phyloP scores from a whole-genome alignment of 768 basidiomycete genomes.

The Tylopilus sp. region DNA sequence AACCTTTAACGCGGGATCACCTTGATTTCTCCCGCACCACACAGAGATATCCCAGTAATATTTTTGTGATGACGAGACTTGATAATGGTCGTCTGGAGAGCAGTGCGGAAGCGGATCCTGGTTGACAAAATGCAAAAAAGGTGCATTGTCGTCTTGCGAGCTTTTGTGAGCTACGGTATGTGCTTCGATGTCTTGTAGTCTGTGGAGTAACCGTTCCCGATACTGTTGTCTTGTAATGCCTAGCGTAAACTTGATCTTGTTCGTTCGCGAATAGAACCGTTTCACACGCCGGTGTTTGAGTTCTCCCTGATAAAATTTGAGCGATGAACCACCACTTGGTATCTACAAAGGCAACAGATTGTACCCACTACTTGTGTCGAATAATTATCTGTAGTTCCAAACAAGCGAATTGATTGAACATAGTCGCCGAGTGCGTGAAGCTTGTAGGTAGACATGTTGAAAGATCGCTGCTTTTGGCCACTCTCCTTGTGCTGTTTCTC shows the following conservation, averaged over 20 bases:
- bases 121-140: conserved; percentile 3
- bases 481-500: too few species aligned
- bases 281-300: conserved; percentile 38
- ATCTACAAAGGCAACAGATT: too few species aligned
- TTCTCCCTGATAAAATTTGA: conserved; percentile 26
- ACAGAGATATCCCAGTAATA: conserved; percentile 4
- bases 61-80: conserved; percentile 14
- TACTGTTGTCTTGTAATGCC: conserved; percentile 32
- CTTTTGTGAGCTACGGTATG: background rate
- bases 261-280: conserved; percentile 36
- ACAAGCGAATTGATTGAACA: conserved; percentile 6
- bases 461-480: background rate
- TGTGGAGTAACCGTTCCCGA: conserved; percentile 5
- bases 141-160: background rate
- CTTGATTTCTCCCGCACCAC: background rate
- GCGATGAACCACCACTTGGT: too few species aligned
- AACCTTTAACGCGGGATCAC: background rate
- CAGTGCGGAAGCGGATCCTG: conserved; percentile 8
- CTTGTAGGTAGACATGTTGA: conserved; percentile 20
- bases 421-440: conserved; percentile 19
- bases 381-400: conserved; percentile 29
- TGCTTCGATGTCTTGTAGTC: background rate
- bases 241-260: conserved; percentile 18
- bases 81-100: conserved; percentile 10
- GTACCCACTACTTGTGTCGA: conserved; percentile 34